Evolutionary conservation across 2,329 filamentous ascomycete genomes (phyloP).

Genomic region (Pseudopithomyces chartarum): DNA sequence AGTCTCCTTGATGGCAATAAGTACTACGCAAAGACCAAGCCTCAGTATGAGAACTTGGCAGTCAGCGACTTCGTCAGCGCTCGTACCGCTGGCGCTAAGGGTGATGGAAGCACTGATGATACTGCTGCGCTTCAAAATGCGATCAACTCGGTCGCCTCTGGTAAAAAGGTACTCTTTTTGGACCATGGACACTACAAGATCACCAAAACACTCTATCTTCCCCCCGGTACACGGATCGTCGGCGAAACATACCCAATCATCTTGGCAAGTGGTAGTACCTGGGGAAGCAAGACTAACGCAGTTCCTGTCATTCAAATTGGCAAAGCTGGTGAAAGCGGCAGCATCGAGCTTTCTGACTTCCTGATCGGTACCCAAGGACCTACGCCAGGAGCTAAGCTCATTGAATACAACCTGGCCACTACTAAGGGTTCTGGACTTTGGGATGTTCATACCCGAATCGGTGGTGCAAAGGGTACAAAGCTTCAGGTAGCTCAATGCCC

Average conservation of each 20-base stretch:
- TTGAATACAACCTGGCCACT: constrained; percentile 72
- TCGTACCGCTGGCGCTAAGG: constrained; percentile 64
- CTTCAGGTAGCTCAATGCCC: constrained; percentile 78
- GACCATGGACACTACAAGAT: constrained; percentile 64
- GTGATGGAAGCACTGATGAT: constrained; percentile 81
- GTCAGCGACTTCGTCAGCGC: constrained; percentile 65
- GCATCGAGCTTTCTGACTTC: constrained; percentile 74
- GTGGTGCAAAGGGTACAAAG: constrained; percentile 77
- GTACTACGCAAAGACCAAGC: constrained; percentile 59
- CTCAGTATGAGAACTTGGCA: constrained; percentile 55
- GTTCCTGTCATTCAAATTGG: constrained; percentile 71
- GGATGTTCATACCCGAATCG: constrained; percentile 87
- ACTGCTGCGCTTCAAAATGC: constrained; percentile 78
- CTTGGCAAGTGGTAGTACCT: constrained; percentile 71
- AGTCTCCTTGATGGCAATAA: constrained; percentile 54
- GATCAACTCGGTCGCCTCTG: constrained; percentile 66
- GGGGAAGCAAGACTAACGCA: constrained; percentile 58
- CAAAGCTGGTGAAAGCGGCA: constrained; percentile 66
- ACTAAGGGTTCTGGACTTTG: constrained; percentile 67
- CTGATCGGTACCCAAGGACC: constrained; percentile 72
- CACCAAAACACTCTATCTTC: constrained; percentile 61
- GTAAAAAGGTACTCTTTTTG: constrained; percentile 61
- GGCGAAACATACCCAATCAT: constrained; percentile 87
- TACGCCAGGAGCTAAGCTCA: constrained; percentile 71
- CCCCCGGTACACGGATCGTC: constrained; percentile 76